Evolutionary conservation across 208 protist genomes (phyloP).

Genomic region (Porcisia deanei): DNA sequence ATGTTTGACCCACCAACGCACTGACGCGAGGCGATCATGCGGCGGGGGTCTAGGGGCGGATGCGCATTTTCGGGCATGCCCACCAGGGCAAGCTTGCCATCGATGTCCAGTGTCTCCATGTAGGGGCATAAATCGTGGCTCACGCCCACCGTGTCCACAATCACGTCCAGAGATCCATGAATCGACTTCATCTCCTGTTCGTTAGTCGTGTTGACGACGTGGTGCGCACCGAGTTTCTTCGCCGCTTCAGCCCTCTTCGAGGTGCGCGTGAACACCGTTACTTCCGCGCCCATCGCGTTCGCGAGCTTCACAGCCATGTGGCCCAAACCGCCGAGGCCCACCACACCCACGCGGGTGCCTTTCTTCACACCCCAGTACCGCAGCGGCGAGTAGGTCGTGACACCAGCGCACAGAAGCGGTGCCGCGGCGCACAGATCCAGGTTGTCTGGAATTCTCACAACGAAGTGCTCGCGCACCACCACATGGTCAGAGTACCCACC

Average conservation of each 20-base stretch:
- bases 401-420: constrained; percentile 90
- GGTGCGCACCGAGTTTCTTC: constrained; percentile 68
- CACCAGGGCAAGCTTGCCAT: constrained; percentile 60
- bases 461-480: constrained; percentile 67
- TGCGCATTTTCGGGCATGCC: constrained; percentile 52
- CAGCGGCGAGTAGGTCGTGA: constrained; percentile 87
- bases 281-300: constrained; percentile 80
- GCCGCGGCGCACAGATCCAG: constrained; percentile 62
- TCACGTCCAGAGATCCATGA: constrained; percentile 49
- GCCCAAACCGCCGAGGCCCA: constrained; percentile 88
- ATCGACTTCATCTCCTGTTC: constrained; percentile 49
- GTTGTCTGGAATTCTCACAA: constrained; percentile 65
- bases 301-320: constrained; percentile 91
- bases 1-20: constrained; percentile 36
- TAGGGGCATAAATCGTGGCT: constrained; percentile 56
- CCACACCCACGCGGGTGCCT: constrained; percentile 69
- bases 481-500: constrained; percentile 80
- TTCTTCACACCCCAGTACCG: constrained; percentile 61
- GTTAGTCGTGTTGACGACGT: constrained; percentile 64
- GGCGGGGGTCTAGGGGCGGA: constrained; percentile 34
- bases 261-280: constrained; percentile 84
- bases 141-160: constrained; percentile 69
- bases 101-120: constrained; percentile 42
- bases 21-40: constrained; percentile 13
- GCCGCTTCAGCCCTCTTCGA: constrained; percentile 56